Evolutionary conservation across 2,329 filamentous ascomycete species (phyloP).

Genomic region (Graphilbum sp.): DNA sequence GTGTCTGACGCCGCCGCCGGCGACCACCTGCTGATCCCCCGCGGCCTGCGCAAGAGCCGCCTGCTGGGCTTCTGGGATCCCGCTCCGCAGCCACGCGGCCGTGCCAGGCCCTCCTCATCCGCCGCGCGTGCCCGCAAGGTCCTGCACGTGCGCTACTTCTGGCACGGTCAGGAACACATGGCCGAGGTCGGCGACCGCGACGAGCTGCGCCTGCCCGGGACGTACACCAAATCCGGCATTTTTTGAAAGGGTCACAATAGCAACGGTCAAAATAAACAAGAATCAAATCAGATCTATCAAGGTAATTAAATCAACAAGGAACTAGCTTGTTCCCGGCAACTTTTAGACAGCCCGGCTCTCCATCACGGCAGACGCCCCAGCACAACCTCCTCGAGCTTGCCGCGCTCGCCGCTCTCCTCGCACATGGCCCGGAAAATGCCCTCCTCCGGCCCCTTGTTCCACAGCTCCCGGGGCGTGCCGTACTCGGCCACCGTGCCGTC

Average conservation of each 20-base stretch:
- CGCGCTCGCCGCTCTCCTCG: conserved; percentile 41
- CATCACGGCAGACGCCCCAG: conserved; percentile 12
- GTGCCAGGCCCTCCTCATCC: too few relatives aligned
- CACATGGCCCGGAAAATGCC: conserved; percentile 48
- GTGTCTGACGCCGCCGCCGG: conserved; percentile 9
- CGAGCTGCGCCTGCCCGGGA: conserved; percentile 17
- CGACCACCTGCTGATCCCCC: conserved; percentile 19
- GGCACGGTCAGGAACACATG: conserved; percentile 17
- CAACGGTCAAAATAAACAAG: too few relatives aligned
- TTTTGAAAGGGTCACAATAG: not conserved
- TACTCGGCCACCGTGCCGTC: conserved; percentile 53
- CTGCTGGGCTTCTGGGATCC: conserved; percentile 36
- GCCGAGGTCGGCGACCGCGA: conserved; percentile 21
- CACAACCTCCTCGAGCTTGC: conserved; percentile 32
- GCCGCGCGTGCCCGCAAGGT: conserved; percentile 18
- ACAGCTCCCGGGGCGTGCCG: conserved; percentile 45
- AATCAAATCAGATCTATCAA: not conserved
- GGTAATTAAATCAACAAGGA: too few relatives aligned
- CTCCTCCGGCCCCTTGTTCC: conserved; percentile 29
- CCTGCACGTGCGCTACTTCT: conserved; percentile 28
- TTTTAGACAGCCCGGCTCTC: too few relatives aligned
- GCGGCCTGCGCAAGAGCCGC: conserved; percentile 24
- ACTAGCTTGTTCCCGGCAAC: too few relatives aligned
- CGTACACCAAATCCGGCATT: too few relatives aligned
- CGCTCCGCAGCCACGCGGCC: conserved; percentile 15